phyloP scores from a whole-genome alignment of 352 stramenopile species.

The Pythium monospermum region DNA sequence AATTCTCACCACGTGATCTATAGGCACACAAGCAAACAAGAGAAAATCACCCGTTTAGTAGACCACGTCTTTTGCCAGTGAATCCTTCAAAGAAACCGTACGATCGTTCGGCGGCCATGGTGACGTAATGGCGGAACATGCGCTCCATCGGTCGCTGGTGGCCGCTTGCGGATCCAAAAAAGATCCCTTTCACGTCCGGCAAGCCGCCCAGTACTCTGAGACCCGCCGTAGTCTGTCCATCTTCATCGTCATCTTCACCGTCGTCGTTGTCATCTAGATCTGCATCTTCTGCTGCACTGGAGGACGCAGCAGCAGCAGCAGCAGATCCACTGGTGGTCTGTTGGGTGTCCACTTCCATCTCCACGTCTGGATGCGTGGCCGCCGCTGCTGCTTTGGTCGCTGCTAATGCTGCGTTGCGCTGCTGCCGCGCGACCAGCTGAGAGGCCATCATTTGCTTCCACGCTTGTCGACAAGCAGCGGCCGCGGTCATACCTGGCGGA shows the following conservation, averaged over 20 bases:
- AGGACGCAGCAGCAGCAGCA: slow-evolving; percentile 1
- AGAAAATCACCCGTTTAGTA: no score
- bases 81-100: slow-evolving; percentile 12
- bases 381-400: background rate
- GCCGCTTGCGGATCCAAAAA: slow-evolving; percentile 27
- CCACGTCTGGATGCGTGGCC: background rate
- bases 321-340: background rate
- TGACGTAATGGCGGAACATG: slow-evolving; percentile 69
- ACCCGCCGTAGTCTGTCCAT: slow-evolving; percentile 27
- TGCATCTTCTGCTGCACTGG: slow-evolving; percentile 9
- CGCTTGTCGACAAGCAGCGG: slow-evolving; percentile 13
- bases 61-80: no score
- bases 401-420: background rate
- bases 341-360: slow-evolving; percentile 15
- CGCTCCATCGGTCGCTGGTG: slow-evolving; percentile 43
- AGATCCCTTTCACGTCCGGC: slow-evolving; percentile 40
- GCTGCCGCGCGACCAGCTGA: slow-evolving; percentile 17
- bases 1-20: slow-evolving; percentile 8
- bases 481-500: background rate
- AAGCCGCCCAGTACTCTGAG: slow-evolving; percentile 32
- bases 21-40: background rate
- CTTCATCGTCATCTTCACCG: slow-evolving; percentile 2
- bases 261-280: slow-evolving; percentile 19
- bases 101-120: slow-evolving; percentile 23
- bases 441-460: slow-evolving; percentile 16